Evolutionary conservation across 805 yeast genomes (phyloP).

Genomic region (Wickerhamomyces kurtzmanii): DNA sequence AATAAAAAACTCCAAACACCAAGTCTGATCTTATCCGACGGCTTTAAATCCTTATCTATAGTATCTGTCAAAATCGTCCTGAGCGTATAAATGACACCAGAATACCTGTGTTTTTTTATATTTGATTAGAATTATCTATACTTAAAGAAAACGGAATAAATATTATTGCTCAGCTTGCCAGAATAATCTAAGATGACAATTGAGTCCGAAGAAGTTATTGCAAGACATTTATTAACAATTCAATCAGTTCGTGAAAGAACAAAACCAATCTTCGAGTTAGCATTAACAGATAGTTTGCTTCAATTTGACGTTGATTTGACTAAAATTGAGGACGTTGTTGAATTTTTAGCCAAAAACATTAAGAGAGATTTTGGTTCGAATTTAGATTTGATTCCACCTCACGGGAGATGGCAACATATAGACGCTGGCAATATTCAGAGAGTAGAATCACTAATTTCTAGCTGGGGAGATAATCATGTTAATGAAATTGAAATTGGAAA

Average conservation of each 20-base stretch:
- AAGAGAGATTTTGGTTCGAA: slow-evolving; percentile 33
- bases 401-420: slow-evolving; percentile 61
- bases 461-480: slow-evolving; percentile 23
- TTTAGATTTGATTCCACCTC: slow-evolving; percentile 44
- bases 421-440: slow-evolving; percentile 39
- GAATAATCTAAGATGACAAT: too few relatives aligned
- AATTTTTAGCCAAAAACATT: slow-evolving; percentile 31
- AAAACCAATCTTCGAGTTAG: slow-evolving; percentile 28
- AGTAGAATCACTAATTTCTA: slow-evolving; percentile 28
- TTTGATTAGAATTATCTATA: too few relatives aligned
- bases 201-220: too few relatives aligned
- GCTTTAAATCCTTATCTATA: too few relatives aligned
- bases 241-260: slow-evolving; percentile 47
- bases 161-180: too few relatives aligned
- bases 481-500: slow-evolving; percentile 37
- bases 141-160: too few relatives aligned
- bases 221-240: slow-evolving; percentile 33
- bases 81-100: too few relatives aligned
- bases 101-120: too few relatives aligned
- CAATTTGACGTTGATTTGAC: slow-evolving; percentile 36
- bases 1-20: too few relatives aligned
- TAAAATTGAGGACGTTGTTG: slow-evolving; percentile 31
- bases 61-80: too few relatives aligned
- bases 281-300: slow-evolving; percentile 23
- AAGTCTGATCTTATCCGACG: too few relatives aligned